These are phyloP conservation scores for Colletotrichum gloeosporioides DNA, from an alignment of 2,329 filamentous ascomycete genomes.

Conservation along the genomic window DNA sequence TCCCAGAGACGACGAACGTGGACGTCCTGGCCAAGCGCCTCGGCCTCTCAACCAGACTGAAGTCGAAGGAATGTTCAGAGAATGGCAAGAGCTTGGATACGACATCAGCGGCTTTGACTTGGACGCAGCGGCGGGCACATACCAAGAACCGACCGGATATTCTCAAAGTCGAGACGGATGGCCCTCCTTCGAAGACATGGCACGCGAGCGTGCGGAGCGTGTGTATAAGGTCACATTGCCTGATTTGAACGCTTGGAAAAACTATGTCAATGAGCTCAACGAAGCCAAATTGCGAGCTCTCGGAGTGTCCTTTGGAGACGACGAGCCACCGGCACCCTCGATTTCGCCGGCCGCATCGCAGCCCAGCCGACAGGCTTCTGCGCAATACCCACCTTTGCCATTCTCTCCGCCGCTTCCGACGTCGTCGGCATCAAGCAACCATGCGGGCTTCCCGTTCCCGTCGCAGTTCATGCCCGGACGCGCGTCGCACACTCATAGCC, in stretches of 20 bases:
- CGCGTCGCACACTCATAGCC: constrained; percentile 64
- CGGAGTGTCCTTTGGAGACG: constrained; percentile 81
- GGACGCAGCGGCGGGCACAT: constrained; percentile 32
- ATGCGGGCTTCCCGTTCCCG: constrained; percentile 63
- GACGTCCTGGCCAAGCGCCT: constrained; percentile 58
- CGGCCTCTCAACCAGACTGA: constrained; percentile 61
- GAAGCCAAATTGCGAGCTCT: constrained; percentile 93
- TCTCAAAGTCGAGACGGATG: constrained; percentile 73
- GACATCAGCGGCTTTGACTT: constrained; percentile 72
- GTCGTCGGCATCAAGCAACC: constrained; percentile 77
- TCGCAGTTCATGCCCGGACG: constrained; percentile 65
- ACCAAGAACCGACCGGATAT: constrained; percentile 39
- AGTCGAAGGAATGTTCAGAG: constrained; percentile 65
- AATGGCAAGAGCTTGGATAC: constrained; percentile 75
- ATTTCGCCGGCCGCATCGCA: constrained; percentile 70
- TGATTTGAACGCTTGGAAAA: constrained; percentile 72
- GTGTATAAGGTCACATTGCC: constrained; percentile 71
- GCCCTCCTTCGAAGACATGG: constrained; percentile 67
- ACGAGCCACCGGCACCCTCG: constrained; percentile 69
- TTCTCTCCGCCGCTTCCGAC: constrained; percentile 86
- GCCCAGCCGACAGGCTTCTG: constrained; percentile 72
- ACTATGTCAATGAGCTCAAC: constrained; percentile 81
- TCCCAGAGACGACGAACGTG: constrained; percentile 71
- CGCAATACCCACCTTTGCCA: constrained; percentile 75
- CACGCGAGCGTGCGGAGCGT: constrained; percentile 56